These are phyloP conservation scores for Ceratocystis cubensis DNA, from an alignment of 2,329 filamentous ascomycete genomes.

Conservation along the genomic window DNA sequence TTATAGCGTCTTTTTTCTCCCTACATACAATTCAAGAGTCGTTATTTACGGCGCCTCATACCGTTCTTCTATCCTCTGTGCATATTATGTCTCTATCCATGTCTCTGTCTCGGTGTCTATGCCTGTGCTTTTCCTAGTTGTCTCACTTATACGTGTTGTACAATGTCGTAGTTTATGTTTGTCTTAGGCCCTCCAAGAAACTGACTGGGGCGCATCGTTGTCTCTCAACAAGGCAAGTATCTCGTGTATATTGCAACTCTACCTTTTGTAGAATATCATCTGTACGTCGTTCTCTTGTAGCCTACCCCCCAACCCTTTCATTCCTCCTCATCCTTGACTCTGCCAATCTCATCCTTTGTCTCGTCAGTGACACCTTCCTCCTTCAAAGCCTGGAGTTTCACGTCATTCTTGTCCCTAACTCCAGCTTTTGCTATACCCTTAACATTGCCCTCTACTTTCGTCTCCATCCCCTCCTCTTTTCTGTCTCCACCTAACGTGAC, in stretches of 20 bases:
- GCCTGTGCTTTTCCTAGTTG: background rate
- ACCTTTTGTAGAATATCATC: too few relatives aligned
- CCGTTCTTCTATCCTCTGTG: background rate
- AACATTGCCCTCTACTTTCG: conserved; percentile 23
- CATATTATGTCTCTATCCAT: background rate
- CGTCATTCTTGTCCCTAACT: conserved; percentile 25
- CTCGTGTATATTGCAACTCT: background rate
- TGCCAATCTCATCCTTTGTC: conserved; percentile 7
- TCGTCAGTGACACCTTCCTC: conserved; percentile 28
- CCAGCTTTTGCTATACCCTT: conserved; percentile 24
- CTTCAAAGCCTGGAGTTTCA: conserved; percentile 31
- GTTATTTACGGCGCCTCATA: background rate
- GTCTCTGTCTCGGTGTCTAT: background rate
- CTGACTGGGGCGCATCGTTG: background rate
- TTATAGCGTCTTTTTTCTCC: background rate
- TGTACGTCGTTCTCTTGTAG: too few relatives aligned
- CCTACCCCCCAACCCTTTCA: background rate
- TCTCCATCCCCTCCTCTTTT: conserved; percentile 25
- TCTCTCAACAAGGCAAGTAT: background rate
- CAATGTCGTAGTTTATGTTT: background rate
- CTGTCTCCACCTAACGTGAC: conserved; percentile 27
- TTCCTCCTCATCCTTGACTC: conserved; percentile 16
- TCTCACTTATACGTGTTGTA: background rate
- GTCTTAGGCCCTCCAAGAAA: background rate
- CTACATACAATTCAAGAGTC: background rate